Percentiles rank a stretch among this genome's conserved stretches.
Evolutionary conservation across 257 asterid genomes (phyloP).

Genomic region (Fraxinus quadrangulata): DNA sequence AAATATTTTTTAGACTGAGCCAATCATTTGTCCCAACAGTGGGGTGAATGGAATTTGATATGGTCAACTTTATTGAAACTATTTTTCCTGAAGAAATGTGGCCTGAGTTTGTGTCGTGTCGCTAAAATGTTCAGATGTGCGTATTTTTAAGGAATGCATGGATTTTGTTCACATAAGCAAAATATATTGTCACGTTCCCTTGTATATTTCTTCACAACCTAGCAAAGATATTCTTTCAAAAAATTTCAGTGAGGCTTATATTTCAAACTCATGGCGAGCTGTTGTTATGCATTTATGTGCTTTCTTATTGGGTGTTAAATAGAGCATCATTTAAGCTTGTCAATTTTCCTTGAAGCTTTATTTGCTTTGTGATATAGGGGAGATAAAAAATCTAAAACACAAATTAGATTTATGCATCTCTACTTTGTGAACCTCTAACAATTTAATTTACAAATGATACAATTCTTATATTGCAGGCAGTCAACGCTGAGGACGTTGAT

Average conservation of each 20-base stretch:
- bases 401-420: background rate
- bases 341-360: conserved; percentile 14
- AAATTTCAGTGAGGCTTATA: background rate
- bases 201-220: background rate
- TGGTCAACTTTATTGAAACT: background rate
- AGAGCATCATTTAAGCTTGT: conserved; percentile 16
- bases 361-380: background rate
- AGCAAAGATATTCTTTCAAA: background rate
- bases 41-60: background rate
- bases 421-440: background rate
- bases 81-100: conserved; percentile 5
- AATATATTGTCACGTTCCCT: background rate
- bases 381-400: background rate
- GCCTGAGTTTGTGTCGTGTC: background rate
- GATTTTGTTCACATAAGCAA: background rate
- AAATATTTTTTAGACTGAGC: background rate
- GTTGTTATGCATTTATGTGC: background rate
- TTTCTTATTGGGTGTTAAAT: background rate
- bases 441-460: conserved; percentile 1
- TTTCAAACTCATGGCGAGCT: background rate
- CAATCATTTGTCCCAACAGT: background rate
- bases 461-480: conserved; percentile 48
- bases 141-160: no score
- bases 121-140: conserved; percentile 16
- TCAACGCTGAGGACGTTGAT: conserved; percentile 64